Conservation (phyloP, 1,284 basidiomycete species). For the Trametes versicolor region DNA sequence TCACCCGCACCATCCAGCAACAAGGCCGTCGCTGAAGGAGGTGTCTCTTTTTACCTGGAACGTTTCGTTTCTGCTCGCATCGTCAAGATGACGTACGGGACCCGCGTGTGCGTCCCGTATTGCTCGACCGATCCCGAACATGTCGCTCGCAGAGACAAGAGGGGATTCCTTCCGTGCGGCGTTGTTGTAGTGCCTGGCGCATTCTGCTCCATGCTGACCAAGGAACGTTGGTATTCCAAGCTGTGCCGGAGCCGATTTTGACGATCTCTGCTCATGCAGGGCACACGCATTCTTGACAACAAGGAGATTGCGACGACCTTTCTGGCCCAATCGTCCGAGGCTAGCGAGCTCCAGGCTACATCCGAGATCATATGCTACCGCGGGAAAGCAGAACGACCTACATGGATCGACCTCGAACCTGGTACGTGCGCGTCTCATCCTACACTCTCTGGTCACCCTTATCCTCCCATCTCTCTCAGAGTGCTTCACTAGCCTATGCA, state of each 20-base stretch:
- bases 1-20: constrained; percentile 18
- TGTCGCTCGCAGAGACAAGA: constrained; percentile 34
- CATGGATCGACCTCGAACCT: constrained; percentile 57
- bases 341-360: no score
- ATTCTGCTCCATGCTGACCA: constrained; percentile 48
- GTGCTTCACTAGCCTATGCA: constrained; percentile 53
- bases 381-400: constrained; percentile 48
- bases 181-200: constrained; percentile 43
- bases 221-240: constrained; percentile 36
- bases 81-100: constrained; percentile 49
- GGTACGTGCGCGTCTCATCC: constrained; percentile 43
- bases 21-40: constrained; percentile 50
- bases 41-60: constrained; percentile 49
- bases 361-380: constrained; percentile 54
- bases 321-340: no score
- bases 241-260: neutral
- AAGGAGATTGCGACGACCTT: no score
- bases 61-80: constrained; percentile 48
- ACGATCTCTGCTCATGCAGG: constrained; percentile 47
- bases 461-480: constrained; percentile 23
- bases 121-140: constrained; percentile 46
- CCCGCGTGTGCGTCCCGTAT: constrained; percentile 40
- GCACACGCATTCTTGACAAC: constrained; percentile 46
- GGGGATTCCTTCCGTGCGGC: constrained; percentile 43
- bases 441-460: no score